Evolutionary conservation across 192 early-diverging fungal species (phyloP), one percentile per base, ranked within the genome.

Genomic region (Coemansia sp.): DNA sequence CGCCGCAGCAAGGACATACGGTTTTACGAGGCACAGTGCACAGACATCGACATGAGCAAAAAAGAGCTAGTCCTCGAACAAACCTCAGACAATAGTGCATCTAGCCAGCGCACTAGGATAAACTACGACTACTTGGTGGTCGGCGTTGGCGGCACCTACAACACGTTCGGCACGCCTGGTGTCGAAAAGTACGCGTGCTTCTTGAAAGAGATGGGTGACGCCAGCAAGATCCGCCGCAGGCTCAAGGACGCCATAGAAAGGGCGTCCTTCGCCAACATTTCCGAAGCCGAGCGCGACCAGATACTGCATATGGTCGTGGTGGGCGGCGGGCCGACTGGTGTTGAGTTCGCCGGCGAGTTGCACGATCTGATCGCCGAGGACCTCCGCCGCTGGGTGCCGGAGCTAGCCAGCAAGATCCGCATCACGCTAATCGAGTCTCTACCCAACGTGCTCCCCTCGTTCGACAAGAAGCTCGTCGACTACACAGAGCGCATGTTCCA

Each of bases 91-190:
- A 90, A 93, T 48, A 65, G 59, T 19, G 84, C 69, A 8, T 14
- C 41, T 45, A 40, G 21, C 36, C 42, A 48, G 61, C 64, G 69
- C 36, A 45, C 59, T 4, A 63, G 51, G 45, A 60, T 96, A 50
- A 70, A 81, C n/a, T 96, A 92, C 79, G 93, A 95, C 70, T 90
- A 91, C 45, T 71, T 96, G 14, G 90, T 96, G 27, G 90, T 96
- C 24, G 85, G 90, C 21, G 88, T 91, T 14, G 94, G 94, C 24
- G 90, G 90, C 39, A 87, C 89, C 36, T 85, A 86, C 37, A 94
- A 95, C 75, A 96, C 93, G 1, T 95, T 94, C 78, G 88, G 86
- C 39, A 95, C 92, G 29, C 88, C 88, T 0, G 94, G 94, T 6
- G 94, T 95, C 19, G 86, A 88, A 44, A 89, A 96, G 61, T 75